Conservation (phyloP, 345 rosid genomes). For the Brassica nigra region DNA sequence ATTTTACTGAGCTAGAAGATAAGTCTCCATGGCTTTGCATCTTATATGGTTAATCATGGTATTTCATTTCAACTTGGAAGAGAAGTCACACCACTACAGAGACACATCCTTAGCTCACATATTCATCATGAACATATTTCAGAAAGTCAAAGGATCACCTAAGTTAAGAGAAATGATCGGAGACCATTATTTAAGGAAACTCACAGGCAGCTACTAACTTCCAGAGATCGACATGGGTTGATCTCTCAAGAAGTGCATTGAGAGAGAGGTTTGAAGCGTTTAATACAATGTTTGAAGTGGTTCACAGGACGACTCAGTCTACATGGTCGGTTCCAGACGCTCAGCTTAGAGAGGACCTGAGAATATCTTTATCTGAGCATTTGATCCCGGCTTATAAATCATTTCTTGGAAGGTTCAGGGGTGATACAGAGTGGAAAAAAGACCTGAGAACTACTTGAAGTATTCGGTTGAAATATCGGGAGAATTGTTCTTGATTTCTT, state of each 20-base stretch:
- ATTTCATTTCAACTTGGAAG: conserved; percentile 85
- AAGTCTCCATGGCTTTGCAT: conserved; percentile 72
- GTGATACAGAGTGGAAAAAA: conserved; percentile 86
- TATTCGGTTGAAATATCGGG: conserved; percentile 83
- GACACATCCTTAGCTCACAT: conserved; percentile 64
- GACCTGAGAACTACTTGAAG: conserved; percentile 92
- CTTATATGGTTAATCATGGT: conserved; percentile 88
- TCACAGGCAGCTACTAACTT: conserved; percentile 75
- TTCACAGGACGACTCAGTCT: conserved; percentile 77
- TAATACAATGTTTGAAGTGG: conserved; percentile 89
- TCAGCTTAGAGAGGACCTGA: conserved; percentile 86
- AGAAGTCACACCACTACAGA: conserved; percentile 75
- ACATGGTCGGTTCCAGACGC: conserved; percentile 80
- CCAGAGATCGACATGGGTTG: conserved; percentile 91
- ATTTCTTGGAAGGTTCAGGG: conserved; percentile 85
- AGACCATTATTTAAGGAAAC: conserved; percentile 71
- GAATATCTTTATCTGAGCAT: conserved; percentile 81
- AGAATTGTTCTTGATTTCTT: conserved; percentile 84
- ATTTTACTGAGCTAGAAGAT: conserved; percentile 69
- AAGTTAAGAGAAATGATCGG: conserved; percentile 90
- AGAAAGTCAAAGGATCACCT: conserved; percentile 76
- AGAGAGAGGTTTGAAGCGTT: conserved; percentile 87
- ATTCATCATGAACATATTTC: conserved; percentile 89
- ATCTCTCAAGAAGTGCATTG: conserved; percentile 74
- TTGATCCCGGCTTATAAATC: conserved; percentile 88